A percentile compares a stretch with the other conserved stretches of the same genome.
Conservation (phyloP, 2,329 filamentous ascomycete species). For the Xylaria multiplex region DNA sequence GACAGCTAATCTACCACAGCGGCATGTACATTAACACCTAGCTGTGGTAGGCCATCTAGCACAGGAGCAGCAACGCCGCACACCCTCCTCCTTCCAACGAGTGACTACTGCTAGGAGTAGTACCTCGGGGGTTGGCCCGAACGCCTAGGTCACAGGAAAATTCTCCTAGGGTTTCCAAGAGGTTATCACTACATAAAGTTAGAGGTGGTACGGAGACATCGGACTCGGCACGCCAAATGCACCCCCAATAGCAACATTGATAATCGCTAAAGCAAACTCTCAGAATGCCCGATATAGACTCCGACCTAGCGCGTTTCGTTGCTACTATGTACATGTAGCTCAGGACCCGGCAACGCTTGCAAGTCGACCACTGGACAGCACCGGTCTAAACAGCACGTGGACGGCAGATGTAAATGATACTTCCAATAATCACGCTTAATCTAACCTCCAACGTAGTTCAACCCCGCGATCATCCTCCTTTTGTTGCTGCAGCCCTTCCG, state of each 20-base stretch:
- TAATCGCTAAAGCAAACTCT: not conserved
- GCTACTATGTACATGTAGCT: not conserved
- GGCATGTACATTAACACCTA: too few relatives aligned
- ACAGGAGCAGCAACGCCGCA: too few relatives aligned
- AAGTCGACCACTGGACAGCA: not conserved
- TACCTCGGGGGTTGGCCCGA: not conserved
- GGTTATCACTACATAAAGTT: not conserved
- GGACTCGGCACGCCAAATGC: not conserved
- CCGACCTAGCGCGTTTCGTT: not conserved
- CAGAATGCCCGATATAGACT: not conserved
- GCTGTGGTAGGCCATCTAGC: too few relatives aligned
- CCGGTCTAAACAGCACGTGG: not conserved
- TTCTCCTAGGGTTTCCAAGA: not conserved
- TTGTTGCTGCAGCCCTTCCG: too few relatives aligned
- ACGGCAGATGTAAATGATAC: not conserved
- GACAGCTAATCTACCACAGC: too few relatives aligned
- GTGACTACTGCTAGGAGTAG: too few relatives aligned
- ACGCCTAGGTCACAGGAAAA: not conserved
- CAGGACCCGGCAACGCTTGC: not conserved
- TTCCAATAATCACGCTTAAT: not conserved
- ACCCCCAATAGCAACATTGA: not conserved
- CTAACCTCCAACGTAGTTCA: not conserved
- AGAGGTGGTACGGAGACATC: not conserved
- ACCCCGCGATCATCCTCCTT: too few relatives aligned
- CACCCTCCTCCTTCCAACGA: too few relatives aligned